These are phyloP conservation scores for Lactarius tabidus DNA, from an alignment of 768 basidiomycete species.

Conservation along the genomic window DNA sequence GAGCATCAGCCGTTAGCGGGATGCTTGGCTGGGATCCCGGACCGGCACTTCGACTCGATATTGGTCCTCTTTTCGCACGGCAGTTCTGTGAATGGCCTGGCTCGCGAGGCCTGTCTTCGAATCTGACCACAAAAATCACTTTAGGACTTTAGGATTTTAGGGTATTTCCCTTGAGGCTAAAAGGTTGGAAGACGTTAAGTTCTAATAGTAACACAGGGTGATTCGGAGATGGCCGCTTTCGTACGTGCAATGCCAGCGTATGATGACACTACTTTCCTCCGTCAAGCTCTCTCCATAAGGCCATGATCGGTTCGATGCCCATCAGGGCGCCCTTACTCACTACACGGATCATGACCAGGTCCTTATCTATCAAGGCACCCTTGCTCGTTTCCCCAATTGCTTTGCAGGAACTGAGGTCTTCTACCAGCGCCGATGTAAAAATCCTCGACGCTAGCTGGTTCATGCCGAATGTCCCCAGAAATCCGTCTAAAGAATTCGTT, in stretches of 20 bases:
- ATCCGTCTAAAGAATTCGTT: constrained; percentile 63
- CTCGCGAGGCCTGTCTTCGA: neutral
- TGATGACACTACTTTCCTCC: neutral
- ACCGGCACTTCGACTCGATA: neutral
- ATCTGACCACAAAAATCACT: neutral
- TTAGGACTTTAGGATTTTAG: neutral
- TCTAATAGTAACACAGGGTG: neutral
- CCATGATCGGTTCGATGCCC: neutral
- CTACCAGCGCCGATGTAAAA: constrained; percentile 32
- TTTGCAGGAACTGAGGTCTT: constrained; percentile 29
- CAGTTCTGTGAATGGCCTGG: too few relatives aligned
- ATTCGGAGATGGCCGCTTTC: neutral
- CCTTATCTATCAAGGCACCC: constrained; percentile 28
- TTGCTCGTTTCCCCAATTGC: constrained; percentile 33
- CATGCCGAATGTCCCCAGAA: constrained; percentile 84
- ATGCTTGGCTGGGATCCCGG: neutral
- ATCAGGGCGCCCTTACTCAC: neutral
- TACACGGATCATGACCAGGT: neutral
- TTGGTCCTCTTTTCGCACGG: neutral
- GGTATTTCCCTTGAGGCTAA: neutral
- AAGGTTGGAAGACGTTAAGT: too few relatives aligned
- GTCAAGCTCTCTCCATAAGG: neutral
- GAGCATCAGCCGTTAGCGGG: neutral
- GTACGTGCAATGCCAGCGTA: neutral
- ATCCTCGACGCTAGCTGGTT: constrained; percentile 85